phyloP scores from a whole-genome alignment of 2,329 filamentous ascomycete species.

The Lasiodiplodia citricola region DNA sequence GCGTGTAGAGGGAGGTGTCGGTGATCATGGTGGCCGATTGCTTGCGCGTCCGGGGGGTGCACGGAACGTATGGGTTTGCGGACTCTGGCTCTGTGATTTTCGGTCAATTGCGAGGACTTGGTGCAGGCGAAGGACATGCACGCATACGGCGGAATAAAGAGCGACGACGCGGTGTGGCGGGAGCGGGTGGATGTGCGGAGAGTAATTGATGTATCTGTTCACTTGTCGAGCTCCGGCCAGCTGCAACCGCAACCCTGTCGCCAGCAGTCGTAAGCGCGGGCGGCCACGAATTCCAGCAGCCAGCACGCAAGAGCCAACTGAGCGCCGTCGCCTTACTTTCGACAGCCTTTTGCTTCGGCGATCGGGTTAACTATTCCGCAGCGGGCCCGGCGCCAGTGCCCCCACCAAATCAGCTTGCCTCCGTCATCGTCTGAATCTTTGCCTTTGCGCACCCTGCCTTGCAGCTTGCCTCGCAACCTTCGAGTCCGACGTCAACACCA shows the following conservation, averaged over 20 bases:
- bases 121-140: background rate
- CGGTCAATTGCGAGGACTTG: background rate
- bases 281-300: constrained; percentile 16
- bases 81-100: background rate
- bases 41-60: constrained; percentile 8
- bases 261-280: constrained; percentile 11
- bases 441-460: background rate
- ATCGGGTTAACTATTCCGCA: constrained; percentile 15
- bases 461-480: background rate
- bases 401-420: constrained; percentile 21
- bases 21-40: constrained; percentile 76
- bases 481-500: background rate
- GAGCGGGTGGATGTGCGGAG: background rate
- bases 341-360: background rate
- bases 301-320: background rate
- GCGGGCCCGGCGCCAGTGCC: background rate
- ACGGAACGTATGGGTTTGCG: background rate
- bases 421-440: constrained; percentile 23
- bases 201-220: constrained; percentile 24
- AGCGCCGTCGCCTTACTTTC: background rate
- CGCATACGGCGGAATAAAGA: background rate
- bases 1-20: constrained; percentile 86
- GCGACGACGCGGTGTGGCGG: background rate
- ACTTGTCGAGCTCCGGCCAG: constrained; percentile 24
- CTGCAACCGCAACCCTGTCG: background rate